Percentiles rank a stretch among this genome's conserved stretches.
These are phyloP conservation scores for Gossypium aridum DNA, from an alignment of 441 rosid genomes.

Conservation along the genomic window DNA sequence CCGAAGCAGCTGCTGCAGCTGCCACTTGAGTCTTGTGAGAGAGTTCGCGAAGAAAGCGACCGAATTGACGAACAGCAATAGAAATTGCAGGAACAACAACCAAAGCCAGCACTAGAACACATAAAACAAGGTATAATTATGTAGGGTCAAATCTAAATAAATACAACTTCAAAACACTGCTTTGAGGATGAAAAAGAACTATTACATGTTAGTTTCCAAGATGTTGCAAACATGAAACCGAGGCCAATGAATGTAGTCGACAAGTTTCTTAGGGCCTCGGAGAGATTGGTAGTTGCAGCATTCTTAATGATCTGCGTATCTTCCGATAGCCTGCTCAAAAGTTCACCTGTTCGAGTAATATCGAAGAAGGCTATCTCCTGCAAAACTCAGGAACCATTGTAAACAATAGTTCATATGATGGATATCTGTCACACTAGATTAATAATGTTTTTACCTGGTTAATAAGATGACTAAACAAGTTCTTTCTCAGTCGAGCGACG, in stretches of 20 bases:
- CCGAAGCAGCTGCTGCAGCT: constrained; percentile 86
- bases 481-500: constrained; percentile 83
- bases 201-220: constrained; percentile 88
- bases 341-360: constrained; percentile 91
- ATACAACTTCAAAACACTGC: neutral
- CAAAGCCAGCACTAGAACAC: constrained; percentile 63
- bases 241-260: constrained; percentile 79
- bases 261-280: constrained; percentile 80
- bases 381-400: constrained; percentile 5
- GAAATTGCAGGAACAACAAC: constrained; percentile 80
- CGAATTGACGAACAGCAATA: constrained; percentile 66
- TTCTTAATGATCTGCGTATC: constrained; percentile 93
- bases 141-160: neutral
- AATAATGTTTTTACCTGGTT: constrained; percentile 46
- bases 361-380: constrained; percentile 95
- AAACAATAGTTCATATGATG: neutral
- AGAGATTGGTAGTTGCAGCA: constrained; percentile 94
- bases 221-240: constrained; percentile 80
- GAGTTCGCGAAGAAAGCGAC: constrained; percentile 81
- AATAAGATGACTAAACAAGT: constrained; percentile 72
- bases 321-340: constrained; percentile 86
- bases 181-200: neutral
- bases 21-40: constrained; percentile 92
- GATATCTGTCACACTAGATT: neutral
- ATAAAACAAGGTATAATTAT: neutral